These are phyloP conservation scores for Emergomyces orientalis DNA, from an alignment of 2,329 filamentous ascomycete species.

Conservation along the genomic window DNA sequence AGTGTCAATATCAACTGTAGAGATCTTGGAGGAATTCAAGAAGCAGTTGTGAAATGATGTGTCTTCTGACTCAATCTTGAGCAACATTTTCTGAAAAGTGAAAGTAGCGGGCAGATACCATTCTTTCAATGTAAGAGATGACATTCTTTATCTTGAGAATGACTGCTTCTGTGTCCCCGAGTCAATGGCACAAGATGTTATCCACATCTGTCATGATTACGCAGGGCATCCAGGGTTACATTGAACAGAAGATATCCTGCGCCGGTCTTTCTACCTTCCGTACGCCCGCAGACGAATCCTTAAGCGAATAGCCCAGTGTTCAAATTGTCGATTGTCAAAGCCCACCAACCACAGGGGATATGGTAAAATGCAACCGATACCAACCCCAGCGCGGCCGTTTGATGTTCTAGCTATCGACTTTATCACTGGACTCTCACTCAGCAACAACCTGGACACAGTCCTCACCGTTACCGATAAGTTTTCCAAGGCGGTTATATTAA, in stretches of 20 bases:
- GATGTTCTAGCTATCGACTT: background rate
- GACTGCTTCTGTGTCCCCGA: background rate
- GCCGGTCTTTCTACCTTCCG: background rate
- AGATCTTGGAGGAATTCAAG: no score
- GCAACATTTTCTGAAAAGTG: no score
- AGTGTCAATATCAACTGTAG: background rate
- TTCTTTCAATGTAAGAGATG: no score
- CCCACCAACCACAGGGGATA: background rate
- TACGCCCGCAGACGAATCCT: background rate
- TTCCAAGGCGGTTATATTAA: background rate
- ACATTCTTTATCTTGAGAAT: background rate
- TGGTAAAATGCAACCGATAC: background rate
- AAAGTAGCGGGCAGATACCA: no score
- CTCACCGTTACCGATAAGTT: background rate
- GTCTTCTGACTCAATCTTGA: no score
- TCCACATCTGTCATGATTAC: background rate
- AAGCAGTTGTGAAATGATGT: background rate
- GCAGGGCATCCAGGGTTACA: background rate
- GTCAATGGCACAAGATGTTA: background rate
- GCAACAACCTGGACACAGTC: background rate
- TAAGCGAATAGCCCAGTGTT: background rate
- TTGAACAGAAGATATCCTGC: background rate
- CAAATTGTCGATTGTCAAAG: background rate
- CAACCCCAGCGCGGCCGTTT: background rate
- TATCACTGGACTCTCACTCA: background rate